Conservation (phyloP, 2,329 filamentous ascomycete species). For the Thermoascus crustaceus region DNA sequence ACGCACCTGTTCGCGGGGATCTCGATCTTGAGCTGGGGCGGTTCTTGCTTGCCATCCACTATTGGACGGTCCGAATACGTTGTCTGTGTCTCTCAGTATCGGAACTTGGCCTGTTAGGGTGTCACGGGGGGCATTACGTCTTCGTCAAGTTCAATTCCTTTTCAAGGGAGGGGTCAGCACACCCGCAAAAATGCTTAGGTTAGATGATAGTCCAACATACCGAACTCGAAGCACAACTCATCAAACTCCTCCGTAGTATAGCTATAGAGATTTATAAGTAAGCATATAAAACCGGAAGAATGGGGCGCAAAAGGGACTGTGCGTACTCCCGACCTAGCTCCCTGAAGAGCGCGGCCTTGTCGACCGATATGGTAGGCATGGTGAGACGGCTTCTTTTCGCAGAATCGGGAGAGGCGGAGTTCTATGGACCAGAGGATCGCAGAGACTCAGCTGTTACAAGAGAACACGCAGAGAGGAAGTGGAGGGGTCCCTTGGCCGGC, state of each 20-base stretch:
- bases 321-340: conserved; percentile 79
- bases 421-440: no score
- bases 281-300: conserved; percentile 5
- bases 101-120: conserved; percentile 15
- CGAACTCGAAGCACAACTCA: conserved; percentile 96
- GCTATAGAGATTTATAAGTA: conserved; percentile 35
- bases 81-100: conserved; percentile 41
- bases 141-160: conserved; percentile 87
- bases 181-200: conserved; percentile 13
- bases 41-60: conserved; percentile 71
- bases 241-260: conserved; percentile 94
- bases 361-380: conserved; percentile 95
- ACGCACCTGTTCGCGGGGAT: conserved; percentile 87
- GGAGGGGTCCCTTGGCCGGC: no score
- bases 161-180: conserved; percentile 20
- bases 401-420: no score
- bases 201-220: conserved; percentile 33
- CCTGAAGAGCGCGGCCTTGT: conserved; percentile 93
- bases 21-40: conserved; percentile 93
- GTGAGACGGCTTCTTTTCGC: conserved; percentile 31
- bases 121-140: conserved; percentile 45
- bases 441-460: no score
- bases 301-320: neutral
- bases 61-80: conserved; percentile 65
- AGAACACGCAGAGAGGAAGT: no score